These are phyloP conservation scores for Puccinia coronata DNA, from an alignment of 1,284 basidiomycete species.

Conservation along the genomic window DNA sequence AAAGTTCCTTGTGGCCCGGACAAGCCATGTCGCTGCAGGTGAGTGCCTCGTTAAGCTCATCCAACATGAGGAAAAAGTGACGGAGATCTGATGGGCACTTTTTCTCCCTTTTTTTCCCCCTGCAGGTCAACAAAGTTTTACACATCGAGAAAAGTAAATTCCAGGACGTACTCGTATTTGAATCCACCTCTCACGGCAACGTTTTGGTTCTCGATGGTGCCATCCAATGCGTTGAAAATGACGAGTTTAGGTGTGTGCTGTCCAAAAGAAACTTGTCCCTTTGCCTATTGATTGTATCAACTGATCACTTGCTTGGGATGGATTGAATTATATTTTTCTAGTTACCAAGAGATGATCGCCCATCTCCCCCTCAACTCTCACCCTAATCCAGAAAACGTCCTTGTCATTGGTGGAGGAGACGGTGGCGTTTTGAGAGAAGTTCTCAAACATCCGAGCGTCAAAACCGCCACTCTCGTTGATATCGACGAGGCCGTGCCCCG, in stretches of 20 bases:
- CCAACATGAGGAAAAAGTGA: background rate
- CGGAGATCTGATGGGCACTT: background rate
- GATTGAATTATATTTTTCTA: slow-evolving; percentile 57
- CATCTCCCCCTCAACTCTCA: slow-evolving; percentile 93
- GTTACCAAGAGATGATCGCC: slow-evolving; percentile 99
- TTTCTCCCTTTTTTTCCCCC: background rate
- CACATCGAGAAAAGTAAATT: slow-evolving; percentile 88
- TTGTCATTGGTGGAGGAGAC: slow-evolving; percentile 89
- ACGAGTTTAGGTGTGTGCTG: slow-evolving; percentile 88
- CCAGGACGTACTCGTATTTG: slow-evolving; percentile 93
- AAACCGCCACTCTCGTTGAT: slow-evolving; percentile 92
- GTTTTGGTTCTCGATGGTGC: slow-evolving; percentile 94
- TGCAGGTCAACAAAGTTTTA: slow-evolving; percentile 82
- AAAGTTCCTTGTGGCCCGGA: slow-evolving; percentile 93
- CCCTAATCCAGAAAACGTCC: slow-evolving; percentile 91
- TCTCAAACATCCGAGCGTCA: slow-evolving; percentile 87
- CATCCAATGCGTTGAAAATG: slow-evolving; percentile 94
- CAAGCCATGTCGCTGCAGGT: slow-evolving; percentile 57
- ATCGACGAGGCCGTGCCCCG: slow-evolving; percentile 98
- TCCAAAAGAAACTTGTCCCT: background rate
- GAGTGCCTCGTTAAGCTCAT: background rate
- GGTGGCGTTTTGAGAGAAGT: slow-evolving; percentile 96
- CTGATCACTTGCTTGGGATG: background rate
- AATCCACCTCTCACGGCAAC: slow-evolving; percentile 91
- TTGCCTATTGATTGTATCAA: background rate